Evolutionary conservation across 768 basidiomycete genomes (phyloP).

Genomic region (Tricholomella constricta): DNA sequence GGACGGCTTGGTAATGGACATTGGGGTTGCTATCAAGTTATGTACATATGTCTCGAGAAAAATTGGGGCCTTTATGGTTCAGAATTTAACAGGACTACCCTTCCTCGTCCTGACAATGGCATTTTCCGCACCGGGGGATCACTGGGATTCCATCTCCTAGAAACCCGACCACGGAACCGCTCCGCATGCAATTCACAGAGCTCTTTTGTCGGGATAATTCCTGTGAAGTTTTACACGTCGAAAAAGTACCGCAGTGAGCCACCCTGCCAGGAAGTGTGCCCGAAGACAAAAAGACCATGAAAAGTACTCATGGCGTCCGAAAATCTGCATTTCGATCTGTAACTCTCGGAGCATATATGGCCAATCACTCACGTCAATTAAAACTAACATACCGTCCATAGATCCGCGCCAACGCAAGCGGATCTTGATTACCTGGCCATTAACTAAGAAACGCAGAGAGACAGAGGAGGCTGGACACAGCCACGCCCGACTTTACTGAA

Average conservation of each 20-base stretch:
- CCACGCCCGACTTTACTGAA: not conserved
- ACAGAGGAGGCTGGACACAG: not conserved
- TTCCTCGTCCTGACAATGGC: not conserved
- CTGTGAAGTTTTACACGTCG: no score
- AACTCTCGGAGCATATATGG: not conserved
- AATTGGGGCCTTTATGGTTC: no score
- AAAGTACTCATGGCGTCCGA: not conserved
- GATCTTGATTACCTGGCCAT: not conserved
- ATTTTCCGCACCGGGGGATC: not conserved
- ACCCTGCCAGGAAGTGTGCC: not conserved
- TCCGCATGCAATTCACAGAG: not conserved
- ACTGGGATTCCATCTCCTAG: not conserved
- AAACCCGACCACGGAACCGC: not conserved
- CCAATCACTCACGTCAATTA: slow-evolving; percentile 2
- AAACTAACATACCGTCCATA: not conserved
- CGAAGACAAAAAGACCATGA: not conserved
- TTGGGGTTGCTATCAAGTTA: no score
- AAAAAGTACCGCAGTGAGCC: no score
- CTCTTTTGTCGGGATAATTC: not conserved
- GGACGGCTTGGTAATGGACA: no score
- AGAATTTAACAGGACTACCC: no score
- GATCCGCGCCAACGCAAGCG: not conserved
- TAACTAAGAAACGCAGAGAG: not conserved
- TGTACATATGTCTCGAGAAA: no score
- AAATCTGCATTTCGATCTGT: slow-evolving; percentile 2